Evolutionary conservation across 352 stramenopile genomes (phyloP).

Genomic region (Phytophthora hybrid): DNA sequence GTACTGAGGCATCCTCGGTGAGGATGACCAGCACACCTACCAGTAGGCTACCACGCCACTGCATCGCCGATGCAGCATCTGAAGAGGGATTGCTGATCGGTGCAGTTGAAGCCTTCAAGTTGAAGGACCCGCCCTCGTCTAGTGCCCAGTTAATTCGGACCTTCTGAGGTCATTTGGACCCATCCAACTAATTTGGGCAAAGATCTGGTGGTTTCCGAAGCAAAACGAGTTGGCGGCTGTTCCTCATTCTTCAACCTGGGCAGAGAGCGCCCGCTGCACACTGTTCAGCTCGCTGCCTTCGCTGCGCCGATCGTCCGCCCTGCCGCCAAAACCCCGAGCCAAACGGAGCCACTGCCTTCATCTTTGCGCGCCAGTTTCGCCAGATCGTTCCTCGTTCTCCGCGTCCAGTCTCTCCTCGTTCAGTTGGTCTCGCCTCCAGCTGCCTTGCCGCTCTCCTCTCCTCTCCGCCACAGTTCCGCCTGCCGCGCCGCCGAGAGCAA

Average conservation of each 20-base stretch:
- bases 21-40: too few species aligned
- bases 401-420: slow-evolving; percentile 34
- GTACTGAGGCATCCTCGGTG: too few species aligned
- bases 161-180: not conserved
- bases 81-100: too few species aligned
- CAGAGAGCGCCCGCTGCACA: not conserved
- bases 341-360: slow-evolving; percentile 1
- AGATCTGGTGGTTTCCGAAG: slow-evolving; percentile 5
- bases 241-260: slow-evolving; percentile 9
- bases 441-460: slow-evolving; percentile 9
- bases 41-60: too few species aligned
- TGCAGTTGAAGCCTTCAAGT: too few species aligned
- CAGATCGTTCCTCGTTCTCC: slow-evolving; percentile 29
- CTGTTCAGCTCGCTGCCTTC: not conserved
- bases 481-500: slow-evolving; percentile 32
- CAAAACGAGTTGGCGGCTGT: slow-evolving; percentile 2
- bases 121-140: too few species aligned
- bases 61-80: too few species aligned
- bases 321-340: not conserved
- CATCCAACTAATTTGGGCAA: not conserved
- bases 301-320: not conserved
- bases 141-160: not conserved
- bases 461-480: slow-evolving; percentile 21
- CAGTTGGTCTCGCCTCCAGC: slow-evolving; percentile 23
- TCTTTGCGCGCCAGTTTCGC: slow-evolving; percentile 14